These are phyloP conservation scores for Arxiozyma telluris DNA, from an alignment of 1,139 yeast genomes.

Conservation along the genomic window DNA sequence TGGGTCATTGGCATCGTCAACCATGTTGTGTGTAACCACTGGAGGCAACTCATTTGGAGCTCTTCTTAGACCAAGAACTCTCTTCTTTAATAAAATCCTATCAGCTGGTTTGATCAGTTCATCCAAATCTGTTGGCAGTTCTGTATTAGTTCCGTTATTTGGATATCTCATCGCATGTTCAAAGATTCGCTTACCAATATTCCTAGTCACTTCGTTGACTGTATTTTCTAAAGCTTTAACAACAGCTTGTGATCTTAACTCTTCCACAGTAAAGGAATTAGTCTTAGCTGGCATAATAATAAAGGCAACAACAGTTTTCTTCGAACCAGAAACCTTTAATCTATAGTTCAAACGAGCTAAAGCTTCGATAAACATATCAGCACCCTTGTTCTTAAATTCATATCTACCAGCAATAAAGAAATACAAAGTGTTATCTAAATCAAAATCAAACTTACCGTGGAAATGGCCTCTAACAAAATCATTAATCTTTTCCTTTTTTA, in stretches of 20 bases:
- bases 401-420: constrained; percentile 96
- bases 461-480: constrained; percentile 96
- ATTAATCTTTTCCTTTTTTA: constrained; percentile 82
- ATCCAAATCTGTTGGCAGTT: constrained; percentile 54
- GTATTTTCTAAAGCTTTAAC: constrained; percentile 85
- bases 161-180: constrained; percentile 86
- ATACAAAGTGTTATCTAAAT: constrained; percentile 84
- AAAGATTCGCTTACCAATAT: constrained; percentile 79
- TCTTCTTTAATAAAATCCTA: constrained; percentile 78
- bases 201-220: constrained; percentile 77
- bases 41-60: constrained; percentile 76
- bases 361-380: constrained; percentile 88
- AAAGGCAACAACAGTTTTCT: constrained; percentile 90
- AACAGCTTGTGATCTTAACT: constrained; percentile 96
- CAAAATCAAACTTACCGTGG: constrained; percentile 93
- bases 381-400: constrained; percentile 95
- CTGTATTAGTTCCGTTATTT: constrained; percentile 42
- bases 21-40: constrained; percentile 94
- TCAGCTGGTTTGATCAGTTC: constrained; percentile 87
- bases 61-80: constrained; percentile 88
- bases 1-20: constrained; percentile 85
- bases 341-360: constrained; percentile 86
- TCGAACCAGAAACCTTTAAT: constrained; percentile 71
- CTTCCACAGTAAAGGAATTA: constrained; percentile 89
- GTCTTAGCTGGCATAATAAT: constrained; percentile 97